Conservation (phyloP, 306 rosid species). For the Lotus japonicus region DNA sequence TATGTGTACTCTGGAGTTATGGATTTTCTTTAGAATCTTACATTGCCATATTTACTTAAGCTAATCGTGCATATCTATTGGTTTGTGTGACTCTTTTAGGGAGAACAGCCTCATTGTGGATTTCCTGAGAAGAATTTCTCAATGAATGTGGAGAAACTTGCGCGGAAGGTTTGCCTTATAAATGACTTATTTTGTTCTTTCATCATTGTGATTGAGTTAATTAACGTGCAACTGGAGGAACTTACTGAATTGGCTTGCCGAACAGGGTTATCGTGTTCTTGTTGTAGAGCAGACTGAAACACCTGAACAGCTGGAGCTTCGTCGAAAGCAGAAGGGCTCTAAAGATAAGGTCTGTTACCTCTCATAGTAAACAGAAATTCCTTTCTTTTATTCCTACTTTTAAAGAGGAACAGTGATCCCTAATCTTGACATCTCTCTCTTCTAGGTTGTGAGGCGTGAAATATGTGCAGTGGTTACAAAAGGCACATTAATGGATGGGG, state of each 20-base stretch:
- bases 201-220: neutral
- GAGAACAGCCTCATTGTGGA: slow-evolving; percentile 98
- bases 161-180: slow-evolving; percentile 70
- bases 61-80: neutral
- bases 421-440: slow-evolving; percentile 5
- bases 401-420: neutral
- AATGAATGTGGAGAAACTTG: slow-evolving; percentile 74
- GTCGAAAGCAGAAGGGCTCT: slow-evolving; percentile 83
- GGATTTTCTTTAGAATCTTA: neutral
- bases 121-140: slow-evolving; percentile 94
- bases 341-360: slow-evolving; percentile 64
- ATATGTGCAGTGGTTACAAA: slow-evolving; percentile 88
- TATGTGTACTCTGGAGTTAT: slow-evolving; percentile 11
- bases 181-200: neutral
- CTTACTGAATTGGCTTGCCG: slow-evolving; percentile 28
- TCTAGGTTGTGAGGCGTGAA: slow-evolving; percentile 92
- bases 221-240: slow-evolving; percentile 15
- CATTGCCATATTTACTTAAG: neutral
- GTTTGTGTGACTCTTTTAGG: slow-evolving; percentile 43
- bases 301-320: slow-evolving; percentile 84
- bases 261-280: slow-evolving; percentile 90
- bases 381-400: neutral
- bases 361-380: slow-evolving; percentile 4
- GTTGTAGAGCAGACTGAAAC: slow-evolving; percentile 99
- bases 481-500: slow-evolving; percentile 88